phyloP scores from a whole-genome alignment of 2,329 filamentous ascomycete genomes.

The Fusarium metavorans region DNA sequence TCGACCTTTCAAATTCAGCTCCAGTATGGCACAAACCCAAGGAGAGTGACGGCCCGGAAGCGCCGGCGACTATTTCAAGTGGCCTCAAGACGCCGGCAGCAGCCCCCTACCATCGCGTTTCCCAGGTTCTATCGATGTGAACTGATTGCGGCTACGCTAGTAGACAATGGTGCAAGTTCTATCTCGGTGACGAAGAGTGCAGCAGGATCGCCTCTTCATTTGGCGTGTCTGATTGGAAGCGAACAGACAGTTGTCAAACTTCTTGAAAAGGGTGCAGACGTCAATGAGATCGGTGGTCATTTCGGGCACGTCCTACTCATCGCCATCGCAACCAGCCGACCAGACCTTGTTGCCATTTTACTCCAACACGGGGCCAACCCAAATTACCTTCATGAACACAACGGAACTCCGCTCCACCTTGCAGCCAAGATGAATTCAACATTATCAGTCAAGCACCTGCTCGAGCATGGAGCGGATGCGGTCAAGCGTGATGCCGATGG shows the following conservation, averaged over 20 bases:
- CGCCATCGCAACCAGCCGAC: neutral
- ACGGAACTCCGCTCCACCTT: neutral
- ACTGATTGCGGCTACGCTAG: neutral
- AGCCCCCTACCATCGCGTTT: neutral
- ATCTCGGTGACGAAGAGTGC: too few relatives aligned
- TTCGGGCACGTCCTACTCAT: neutral
- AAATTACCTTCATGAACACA: neutral
- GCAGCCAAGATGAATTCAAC: neutral
- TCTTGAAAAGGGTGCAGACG: neutral
- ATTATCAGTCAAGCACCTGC: neutral
- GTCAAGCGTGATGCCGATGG: neutral
- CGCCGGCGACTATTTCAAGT: neutral
- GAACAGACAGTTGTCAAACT: neutral
- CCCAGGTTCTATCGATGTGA: neutral
- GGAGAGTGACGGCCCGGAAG: neutral
- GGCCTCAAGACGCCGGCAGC: neutral
- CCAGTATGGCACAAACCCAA: neutral
- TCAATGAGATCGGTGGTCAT: neutral
- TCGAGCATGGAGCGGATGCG: neutral
- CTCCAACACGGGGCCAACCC: neutral
- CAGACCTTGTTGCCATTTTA: neutral
- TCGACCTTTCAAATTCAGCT: neutral
- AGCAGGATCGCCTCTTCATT: constrained; percentile 5
- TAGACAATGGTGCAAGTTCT: neutral
- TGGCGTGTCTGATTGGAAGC: constrained; percentile 15